Base-by-base conservation (phyloP, 768 basidiomycete genomes). In the Rhizopogon vulgaris region DNA sequence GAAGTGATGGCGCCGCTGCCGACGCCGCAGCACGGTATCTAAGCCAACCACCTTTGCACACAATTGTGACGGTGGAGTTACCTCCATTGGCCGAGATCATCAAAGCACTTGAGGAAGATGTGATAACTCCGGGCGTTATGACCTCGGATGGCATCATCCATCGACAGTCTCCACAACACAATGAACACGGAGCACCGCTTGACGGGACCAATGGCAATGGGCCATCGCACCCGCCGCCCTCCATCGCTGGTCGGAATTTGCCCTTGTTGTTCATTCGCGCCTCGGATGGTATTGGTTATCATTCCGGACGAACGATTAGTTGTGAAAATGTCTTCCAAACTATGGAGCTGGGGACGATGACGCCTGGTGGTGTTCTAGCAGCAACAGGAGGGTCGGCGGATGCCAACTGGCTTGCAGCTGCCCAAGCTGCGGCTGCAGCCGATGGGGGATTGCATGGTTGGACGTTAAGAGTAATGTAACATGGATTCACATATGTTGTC, bases 261-360 rank as follows among this genome's bases (percentile, higher is more conserved):
- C 90, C 90, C 0, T 63, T 93, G 58, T 65, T 93, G 37, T 92
- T 93, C 63, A 90, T 93, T 52, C 82, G 90, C 30, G 74, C 85
- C 14, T 79, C 73, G 38, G 90, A 93, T 59, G 89, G 91, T n/a
- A 83, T 92, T 28, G 90, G 90, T 4, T 93, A 91, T 65, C 88
- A 91, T 64, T 91, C 91, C 18, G 90, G 90, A 36, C 80, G 89
- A 56, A 87, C 85, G 39, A 82, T 93, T 52, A 78, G 87, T 15
- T 88, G 87, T 63, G 90, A 92, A 64, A 87, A 87, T 61, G 78
- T 87, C 15, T 87, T 89, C 67, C 82, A 84, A 60, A 67, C 73
- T 14, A 77, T 90, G 69, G 84, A 87, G 61, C 71, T 90, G 45
- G 73, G 74, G 30, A 73, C 69, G 24, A 76, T 83, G 61, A 57